Conservation (phyloP, 176 grass and related monocot species). For the Tillandsia leiboldiana region DNA sequence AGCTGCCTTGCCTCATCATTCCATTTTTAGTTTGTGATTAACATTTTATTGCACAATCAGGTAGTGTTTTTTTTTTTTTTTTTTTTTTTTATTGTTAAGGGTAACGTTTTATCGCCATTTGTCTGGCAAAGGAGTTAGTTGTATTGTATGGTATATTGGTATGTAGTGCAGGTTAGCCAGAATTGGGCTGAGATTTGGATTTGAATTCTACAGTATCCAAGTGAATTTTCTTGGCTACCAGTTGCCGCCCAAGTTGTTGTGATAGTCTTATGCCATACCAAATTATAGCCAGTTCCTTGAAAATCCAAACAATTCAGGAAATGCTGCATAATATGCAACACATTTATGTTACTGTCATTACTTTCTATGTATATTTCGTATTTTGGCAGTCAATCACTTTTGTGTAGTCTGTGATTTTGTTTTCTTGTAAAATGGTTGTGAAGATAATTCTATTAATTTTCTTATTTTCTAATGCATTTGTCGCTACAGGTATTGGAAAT, state of each 20-base stretch:
- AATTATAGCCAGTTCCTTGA: too few species aligned
- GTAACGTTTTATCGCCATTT: too few species aligned
- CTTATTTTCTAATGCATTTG: conserved; percentile 9
- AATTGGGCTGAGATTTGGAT: too few species aligned
- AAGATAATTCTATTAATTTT: not conserved
- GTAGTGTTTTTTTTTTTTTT: too few species aligned
- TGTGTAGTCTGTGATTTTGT: not conserved
- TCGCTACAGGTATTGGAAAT: conserved; percentile 87
- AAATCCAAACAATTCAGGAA: not conserved
- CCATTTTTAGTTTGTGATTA: too few species aligned
- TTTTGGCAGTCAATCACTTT: not conserved
- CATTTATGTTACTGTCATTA: not conserved
- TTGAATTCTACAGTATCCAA: too few species aligned
- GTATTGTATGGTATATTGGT: too few species aligned
- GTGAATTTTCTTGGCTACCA: not conserved
- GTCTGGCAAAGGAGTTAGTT: too few species aligned
- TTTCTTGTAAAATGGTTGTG: not conserved
- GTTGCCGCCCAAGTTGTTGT: not conserved
- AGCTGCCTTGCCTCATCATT: too few species aligned
- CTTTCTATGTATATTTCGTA: not conserved
- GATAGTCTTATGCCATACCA: not conserved
- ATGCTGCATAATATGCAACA: not conserved
- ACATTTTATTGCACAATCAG: too few species aligned
- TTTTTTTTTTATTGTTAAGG: too few species aligned
- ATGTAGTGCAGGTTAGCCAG: too few species aligned